Percentiles rank a stretch among this genome's conserved stretches.
These are phyloP conservation scores for Clitocybe nebularis DNA, from an alignment of 1,284 basidiomycete genomes.

Conservation along the genomic window DNA sequence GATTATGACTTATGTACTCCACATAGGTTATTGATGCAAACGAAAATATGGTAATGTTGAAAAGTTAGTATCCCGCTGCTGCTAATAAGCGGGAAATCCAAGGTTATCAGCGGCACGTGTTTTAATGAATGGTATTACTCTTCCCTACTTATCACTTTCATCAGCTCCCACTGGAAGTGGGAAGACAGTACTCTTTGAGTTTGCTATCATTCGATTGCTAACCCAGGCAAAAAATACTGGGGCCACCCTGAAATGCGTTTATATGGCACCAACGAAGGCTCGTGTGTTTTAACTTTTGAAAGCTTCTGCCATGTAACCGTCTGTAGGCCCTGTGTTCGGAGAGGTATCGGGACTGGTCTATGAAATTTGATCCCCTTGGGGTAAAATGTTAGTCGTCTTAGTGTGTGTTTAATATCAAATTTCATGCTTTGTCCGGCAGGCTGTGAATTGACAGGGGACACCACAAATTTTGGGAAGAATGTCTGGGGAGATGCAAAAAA, in stretches of 20 bases:
- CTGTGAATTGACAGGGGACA: constrained; percentile 91
- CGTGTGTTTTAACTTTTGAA: background rate
- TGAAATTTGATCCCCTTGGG: constrained; percentile 73
- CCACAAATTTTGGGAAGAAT: constrained; percentile 55
- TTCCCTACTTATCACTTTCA: constrained; percentile 13
- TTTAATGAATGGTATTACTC: background rate
- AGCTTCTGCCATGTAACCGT: background rate
- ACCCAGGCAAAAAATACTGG: constrained; percentile 35
- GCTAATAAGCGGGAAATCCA: too few relatives aligned
- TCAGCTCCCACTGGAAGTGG: constrained; percentile 89
- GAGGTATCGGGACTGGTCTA: constrained; percentile 78
- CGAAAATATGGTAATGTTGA: constrained; percentile 67
- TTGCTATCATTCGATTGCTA: constrained; percentile 82
- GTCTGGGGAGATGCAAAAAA: constrained; percentile 70
- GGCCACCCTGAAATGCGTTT: constrained; percentile 69
- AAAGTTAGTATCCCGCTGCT: background rate
- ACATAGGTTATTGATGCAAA: constrained; percentile 61
- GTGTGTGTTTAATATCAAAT: background rate
- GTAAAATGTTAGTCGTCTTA: constrained; percentile 55
- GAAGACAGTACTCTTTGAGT: constrained; percentile 92
- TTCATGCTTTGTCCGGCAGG: constrained; percentile 40
- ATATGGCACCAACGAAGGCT: constrained; percentile 93
- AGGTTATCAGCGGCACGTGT: constrained; percentile 74
- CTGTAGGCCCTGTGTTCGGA: constrained; percentile 84
- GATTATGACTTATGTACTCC: background rate